Evolutionary conservation across 148 eudicot species (phyloP).

Genomic region (Vaccinium darrowii): DNA sequence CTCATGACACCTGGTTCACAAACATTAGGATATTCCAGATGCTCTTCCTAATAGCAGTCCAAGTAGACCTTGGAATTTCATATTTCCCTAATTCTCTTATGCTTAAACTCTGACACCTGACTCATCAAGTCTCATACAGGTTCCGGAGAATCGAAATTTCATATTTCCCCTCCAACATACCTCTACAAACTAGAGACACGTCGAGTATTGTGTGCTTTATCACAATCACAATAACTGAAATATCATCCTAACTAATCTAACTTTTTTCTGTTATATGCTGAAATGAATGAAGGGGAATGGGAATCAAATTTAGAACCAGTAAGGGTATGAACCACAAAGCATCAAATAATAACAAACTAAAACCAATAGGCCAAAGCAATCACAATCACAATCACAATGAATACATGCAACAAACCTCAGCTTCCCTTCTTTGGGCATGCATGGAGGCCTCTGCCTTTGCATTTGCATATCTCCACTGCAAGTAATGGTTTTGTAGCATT

Average conservation of each 20-base stretch:
- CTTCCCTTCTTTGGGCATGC: slow-evolving; percentile 49
- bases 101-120: background rate
- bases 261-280: background rate
- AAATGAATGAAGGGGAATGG: background rate
- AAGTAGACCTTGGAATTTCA: background rate
- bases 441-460: slow-evolving; percentile 62
- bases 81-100: too few relatives aligned
- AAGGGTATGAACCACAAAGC: background rate
- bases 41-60: background rate
- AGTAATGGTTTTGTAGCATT: slow-evolving; percentile 59
- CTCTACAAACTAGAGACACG: background rate
- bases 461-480: slow-evolving; percentile 75
- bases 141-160: background rate
- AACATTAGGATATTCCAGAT: background rate
- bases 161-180: background rate
- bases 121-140: background rate
- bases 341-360: background rate
- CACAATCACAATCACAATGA: background rate
- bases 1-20: background rate
- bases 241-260: background rate
- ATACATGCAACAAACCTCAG: slow-evolving; percentile 57
- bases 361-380: background rate
- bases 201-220: background rate
- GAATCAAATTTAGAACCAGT: background rate
- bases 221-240: background rate